Base-by-base conservation (phyloP, 2,329 filamentous ascomycete genomes). In the Apiospora arundinis region DNA sequence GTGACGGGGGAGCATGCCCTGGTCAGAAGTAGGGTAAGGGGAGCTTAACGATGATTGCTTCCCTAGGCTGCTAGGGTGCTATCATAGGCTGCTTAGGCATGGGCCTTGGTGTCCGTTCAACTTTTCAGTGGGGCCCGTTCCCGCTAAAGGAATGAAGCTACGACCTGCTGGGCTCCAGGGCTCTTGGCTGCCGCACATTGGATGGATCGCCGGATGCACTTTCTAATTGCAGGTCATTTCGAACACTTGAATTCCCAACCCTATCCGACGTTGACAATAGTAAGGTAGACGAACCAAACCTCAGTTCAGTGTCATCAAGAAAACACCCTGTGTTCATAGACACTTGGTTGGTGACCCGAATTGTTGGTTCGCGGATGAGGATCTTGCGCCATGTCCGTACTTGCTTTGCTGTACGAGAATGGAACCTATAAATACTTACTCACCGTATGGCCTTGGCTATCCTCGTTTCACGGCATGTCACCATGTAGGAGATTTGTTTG, bases 121-220 rank as follows among this genome's bases (percentile, higher is more conserved):
- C 56, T 40, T 63, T 63, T 63, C 11, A 63, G 32, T 40, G 56
- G 56, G 32, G 32, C 56, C 4, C 28, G 32, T 40, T 63, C 56
- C 32, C 56, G 56, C 56, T 63, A 63, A 63, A 63, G 56, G 9
- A 60, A 32, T 8, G 28, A 37, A 60, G 16, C 52, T 60, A 32
- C 52, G 32, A 21, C 52, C 8, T 28, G 32, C 52, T 60, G 52
- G 28, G 52, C 52, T 37, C 52, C 32, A 37, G 52, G 28, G 52
- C 52, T 37, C 56, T 63, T 63, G 56, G 56, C 56, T 63, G 56
- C 56, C 56, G 56, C 56, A 63, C 56, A 63, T 40, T 63, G 28
- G 32, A 60, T n/a, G 52, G 52, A 60, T 21, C 52, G 52, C 52
- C 52, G 28, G 52, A 60, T 60, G 7, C 28, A 60, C 28, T 37